A percentile compares a stretch with the other conserved stretches of the same genome.
Evolutionary conservation across 2,329 filamentous ascomycete species (phyloP).

Genomic region (Emmonsiellopsis sp.): DNA sequence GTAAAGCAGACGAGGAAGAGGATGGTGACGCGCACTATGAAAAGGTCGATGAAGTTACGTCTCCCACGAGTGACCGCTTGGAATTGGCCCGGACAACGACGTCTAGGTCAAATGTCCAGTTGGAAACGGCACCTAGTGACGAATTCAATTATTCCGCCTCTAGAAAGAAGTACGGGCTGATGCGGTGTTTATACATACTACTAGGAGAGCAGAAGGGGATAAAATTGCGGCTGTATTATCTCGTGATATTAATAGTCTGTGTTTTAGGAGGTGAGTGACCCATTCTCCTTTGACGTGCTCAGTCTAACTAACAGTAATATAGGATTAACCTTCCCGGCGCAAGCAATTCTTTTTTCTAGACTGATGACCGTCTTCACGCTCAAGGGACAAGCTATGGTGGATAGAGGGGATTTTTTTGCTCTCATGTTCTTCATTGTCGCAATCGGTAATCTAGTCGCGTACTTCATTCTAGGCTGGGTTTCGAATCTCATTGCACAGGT

Average conservation of each 20-base stretch:
- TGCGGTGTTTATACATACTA: constrained; percentile 2
- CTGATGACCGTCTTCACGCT: constrained; percentile 18
- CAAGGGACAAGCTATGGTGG: constrained; percentile 9
- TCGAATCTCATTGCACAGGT: constrained; percentile 18
- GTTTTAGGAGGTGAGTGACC: neutral
- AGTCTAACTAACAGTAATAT: neutral
- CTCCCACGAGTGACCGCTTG: neutral
- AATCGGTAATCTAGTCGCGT: constrained; percentile 24
- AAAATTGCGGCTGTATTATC: neutral
- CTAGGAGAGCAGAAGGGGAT: constrained; percentile 3
- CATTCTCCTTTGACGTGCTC: neutral
- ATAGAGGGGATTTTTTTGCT: constrained; percentile 34
- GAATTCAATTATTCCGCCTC: neutral
- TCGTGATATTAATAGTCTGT: neutral
- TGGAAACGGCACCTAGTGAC: neutral
- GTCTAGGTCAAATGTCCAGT: neutral
- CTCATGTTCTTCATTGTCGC: constrained; percentile 40
- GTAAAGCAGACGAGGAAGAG: constrained; percentile 7
- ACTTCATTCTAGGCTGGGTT: constrained; percentile 24
- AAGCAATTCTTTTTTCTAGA: constrained; percentile 31
- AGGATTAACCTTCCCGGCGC: constrained; percentile 38
- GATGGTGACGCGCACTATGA: constrained; percentile 34
- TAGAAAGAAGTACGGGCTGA: neutral
- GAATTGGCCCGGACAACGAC: constrained; percentile 2
- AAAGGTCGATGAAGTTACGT: neutral